These are phyloP conservation scores for Penicillium pulvis DNA, from an alignment of 495 filamentous ascomycete species.

Conservation along the genomic window DNA sequence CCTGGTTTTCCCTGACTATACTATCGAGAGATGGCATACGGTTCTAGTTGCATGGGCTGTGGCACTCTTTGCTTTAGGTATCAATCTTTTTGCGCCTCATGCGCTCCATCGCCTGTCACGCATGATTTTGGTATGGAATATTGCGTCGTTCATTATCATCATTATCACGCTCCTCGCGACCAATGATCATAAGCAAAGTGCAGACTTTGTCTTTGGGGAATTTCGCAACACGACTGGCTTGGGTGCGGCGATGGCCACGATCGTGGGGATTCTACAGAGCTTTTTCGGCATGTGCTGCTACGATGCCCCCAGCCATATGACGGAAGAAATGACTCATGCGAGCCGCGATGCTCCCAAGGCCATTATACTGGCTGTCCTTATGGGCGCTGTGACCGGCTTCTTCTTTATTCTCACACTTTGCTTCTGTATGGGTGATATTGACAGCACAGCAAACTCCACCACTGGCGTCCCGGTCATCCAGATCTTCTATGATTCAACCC, in stretches of 20 bases:
- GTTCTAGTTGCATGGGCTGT: constrained; percentile 51
- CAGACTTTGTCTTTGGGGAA: constrained; percentile 54
- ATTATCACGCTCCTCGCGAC: constrained; percentile 50
- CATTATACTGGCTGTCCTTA: constrained; percentile 31
- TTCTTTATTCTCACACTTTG: constrained; percentile 50
- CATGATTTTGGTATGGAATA: constrained; percentile 53
- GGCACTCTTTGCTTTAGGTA: constrained; percentile 32
- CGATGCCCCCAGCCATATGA: constrained; percentile 43
- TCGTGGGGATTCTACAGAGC: constrained; percentile 53
- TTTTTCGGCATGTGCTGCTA: constrained; percentile 57
- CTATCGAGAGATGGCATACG: constrained; percentile 56
- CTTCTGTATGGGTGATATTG: constrained; percentile 55
- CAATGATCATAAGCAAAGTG: constrained; percentile 51
- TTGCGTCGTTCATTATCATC: constrained; percentile 50
- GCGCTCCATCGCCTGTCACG: constrained; percentile 49
- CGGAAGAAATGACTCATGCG: constrained; percentile 27
- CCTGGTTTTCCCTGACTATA: constrained; percentile 46
- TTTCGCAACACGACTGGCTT: constrained; percentile 58
- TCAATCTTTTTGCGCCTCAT: constrained; percentile 50
- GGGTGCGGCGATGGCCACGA: constrained; percentile 44
- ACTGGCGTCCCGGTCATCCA: constrained; percentile 52
- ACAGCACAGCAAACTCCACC: constrained; percentile 35
- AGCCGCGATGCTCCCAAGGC: constrained; percentile 26
- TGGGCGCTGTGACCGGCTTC: constrained; percentile 54
- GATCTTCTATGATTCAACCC: constrained; percentile 53